Base-by-base conservation (phyloP, 2,329 filamentous ascomycete species). In the Macrophomina pseudophaseolina region DNA sequence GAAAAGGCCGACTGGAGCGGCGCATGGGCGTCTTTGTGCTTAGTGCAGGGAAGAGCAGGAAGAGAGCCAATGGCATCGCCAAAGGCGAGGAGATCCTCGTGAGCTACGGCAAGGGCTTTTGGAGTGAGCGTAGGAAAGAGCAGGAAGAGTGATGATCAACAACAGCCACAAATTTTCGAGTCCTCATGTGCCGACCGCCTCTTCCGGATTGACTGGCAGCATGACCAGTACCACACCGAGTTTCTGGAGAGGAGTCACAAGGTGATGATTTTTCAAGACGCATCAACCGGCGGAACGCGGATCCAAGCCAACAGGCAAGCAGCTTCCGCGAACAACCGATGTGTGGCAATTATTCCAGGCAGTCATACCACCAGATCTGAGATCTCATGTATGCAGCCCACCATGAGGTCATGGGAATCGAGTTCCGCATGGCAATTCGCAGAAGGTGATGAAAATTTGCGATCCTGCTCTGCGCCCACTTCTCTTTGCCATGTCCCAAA, bases 71-170 rank as follows among this genome's bases (percentile, higher is more conserved):
- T 28, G 83, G 83, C 1, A 81, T 86, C 51, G 72, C 70, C 28
- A 81, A 78, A 66, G 83, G 82, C 2, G 77, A 84, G 66, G 84
- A 86, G 73, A 81, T 86, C 51, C 74, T 85, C 33, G 78, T 86
- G n/a, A 84, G 79, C 70, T 86, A 86, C 71, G 84, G 84, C 35
- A 85, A 85, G 71, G 82, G 81, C 0, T 84, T 83, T 66, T 84
- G 82, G 82, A 76, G 74, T 66, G 78, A 79, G 70, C 76, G 79
- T 72, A 64, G 12, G 66, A 74, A 62, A 38, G 56, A 64, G 62
- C 59, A 8, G 35, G 35, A 38, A 66, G 66, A 71, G 67, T 67
- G 33, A 16, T 6, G 59, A 12, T 9, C 32, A 38, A 33, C 7
- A 40, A 40, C 44, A 14, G 33, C 52, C 32, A 56, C 2, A 30